Percentiles rank a stretch among this genome's conserved stretches.
These are phyloP conservation scores for Amaranthus tricolor DNA, from an alignment of 179 eudicot genomes.

Conservation along the genomic window DNA sequence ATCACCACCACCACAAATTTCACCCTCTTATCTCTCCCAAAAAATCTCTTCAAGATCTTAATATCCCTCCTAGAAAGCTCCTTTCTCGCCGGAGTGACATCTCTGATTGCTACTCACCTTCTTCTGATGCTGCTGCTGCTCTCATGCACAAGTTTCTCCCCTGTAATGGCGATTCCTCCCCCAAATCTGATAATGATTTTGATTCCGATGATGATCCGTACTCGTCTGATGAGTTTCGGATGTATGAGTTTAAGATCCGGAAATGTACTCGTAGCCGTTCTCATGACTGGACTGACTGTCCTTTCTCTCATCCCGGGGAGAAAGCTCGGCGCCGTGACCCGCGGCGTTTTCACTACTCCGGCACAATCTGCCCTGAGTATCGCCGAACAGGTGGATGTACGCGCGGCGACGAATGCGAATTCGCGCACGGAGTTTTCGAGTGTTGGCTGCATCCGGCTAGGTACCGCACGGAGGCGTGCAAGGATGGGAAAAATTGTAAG, in stretches of 20 bases:
- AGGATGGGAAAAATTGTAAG: slow-evolving; percentile 70
- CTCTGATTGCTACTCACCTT: slow-evolving; percentile 13
- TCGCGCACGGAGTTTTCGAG: slow-evolving; percentile 73
- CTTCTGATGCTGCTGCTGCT: slow-evolving; percentile 26
- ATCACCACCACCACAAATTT: slow-evolving; percentile 28
- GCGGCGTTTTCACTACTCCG: slow-evolving; percentile 54
- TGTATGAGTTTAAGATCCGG: slow-evolving; percentile 84
- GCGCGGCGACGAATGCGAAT: slow-evolving; percentile 64
- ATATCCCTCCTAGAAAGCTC: slow-evolving; percentile 62
- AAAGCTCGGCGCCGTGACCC: slow-evolving; percentile 81
- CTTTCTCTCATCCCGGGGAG: slow-evolving; percentile 83
- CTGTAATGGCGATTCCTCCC: slow-evolving; percentile 21
- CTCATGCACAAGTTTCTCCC: slow-evolving; percentile 48
- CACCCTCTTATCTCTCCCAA: slow-evolving; percentile 28
- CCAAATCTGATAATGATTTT: slow-evolving; percentile 32
- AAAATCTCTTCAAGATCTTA: slow-evolving; percentile 40
- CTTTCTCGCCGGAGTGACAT: slow-evolving; percentile 29
- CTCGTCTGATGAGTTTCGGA: slow-evolving; percentile 72
- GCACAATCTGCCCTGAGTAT: slow-evolving; percentile 65
- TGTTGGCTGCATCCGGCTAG: slow-evolving; percentile 69
- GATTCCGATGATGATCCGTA: slow-evolving; percentile 60
- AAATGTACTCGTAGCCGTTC: slow-evolving; percentile 67
- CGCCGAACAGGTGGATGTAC: slow-evolving; percentile 51
- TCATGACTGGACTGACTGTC: slow-evolving; percentile 95
- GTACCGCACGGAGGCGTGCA: slow-evolving; percentile 71